phyloP scores from a whole-genome alignment of 2,329 filamentous ascomycete genomes.

The Neocucurbitaria cava region DNA sequence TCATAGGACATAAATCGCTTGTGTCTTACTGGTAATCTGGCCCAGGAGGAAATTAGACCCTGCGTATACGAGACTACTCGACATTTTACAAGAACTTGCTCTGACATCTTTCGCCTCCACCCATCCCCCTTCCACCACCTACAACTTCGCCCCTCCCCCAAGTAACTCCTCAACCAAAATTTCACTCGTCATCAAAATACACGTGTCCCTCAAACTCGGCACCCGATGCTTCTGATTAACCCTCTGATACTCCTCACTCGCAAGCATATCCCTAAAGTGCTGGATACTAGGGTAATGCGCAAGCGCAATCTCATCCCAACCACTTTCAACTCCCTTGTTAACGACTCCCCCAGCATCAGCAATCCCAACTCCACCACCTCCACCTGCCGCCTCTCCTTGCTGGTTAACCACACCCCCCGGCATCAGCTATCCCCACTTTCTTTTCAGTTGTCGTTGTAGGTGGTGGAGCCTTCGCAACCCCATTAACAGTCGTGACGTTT shows the following conservation, averaged over 20 bases:
- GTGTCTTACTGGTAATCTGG: too few relatives aligned
- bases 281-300: conserved; percentile 69
- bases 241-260: conserved; percentile 64
- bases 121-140: background rate
- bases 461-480: too few relatives aligned
- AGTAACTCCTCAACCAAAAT: conserved; percentile 43
- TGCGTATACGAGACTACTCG: too few relatives aligned
- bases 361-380: conserved; percentile 5
- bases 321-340: too few relatives aligned
- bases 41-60: too few relatives aligned
- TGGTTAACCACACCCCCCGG: too few relatives aligned
- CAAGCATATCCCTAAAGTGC: conserved; percentile 69
- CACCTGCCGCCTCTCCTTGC: conserved; percentile 17
- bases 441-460: too few relatives aligned
- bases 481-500: conserved; percentile 54
- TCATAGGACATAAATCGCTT: too few relatives aligned
- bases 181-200: conserved; percentile 62
- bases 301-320: conserved; percentile 70
- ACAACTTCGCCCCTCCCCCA: conserved; percentile 17
- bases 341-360: too few relatives aligned
- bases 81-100: too few relatives aligned
- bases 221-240: conserved; percentile 63
- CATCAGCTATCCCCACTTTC: too few relatives aligned
- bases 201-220: conserved; percentile 60
- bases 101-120: too few relatives aligned